Percentiles rank a stretch among this genome's conserved stretches.
phyloP scores from a whole-genome alignment of 2,329 filamentous ascomycete genomes.

The Colletotrichum limetticola region DNA sequence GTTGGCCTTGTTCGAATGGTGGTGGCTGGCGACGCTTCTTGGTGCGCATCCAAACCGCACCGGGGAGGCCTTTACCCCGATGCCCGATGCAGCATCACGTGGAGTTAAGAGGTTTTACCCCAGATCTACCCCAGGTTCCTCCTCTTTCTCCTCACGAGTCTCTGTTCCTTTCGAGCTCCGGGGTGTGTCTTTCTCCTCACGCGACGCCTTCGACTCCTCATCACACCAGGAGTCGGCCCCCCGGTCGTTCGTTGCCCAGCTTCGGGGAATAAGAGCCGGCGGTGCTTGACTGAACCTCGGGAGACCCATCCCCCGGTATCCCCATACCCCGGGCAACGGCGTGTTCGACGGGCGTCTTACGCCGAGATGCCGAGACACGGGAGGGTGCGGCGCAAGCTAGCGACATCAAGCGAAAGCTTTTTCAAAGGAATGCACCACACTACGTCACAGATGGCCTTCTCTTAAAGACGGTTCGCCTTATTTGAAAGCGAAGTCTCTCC shows the following conservation, averaged over 20 bases:
- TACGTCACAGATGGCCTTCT: background rate
- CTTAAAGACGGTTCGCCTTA: background rate
- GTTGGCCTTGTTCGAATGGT: background rate
- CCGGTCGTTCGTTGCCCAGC: background rate
- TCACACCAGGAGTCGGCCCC: background rate
- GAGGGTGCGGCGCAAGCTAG: background rate
- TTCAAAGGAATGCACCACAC: background rate
- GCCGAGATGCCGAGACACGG: background rate
- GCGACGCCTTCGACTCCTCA: background rate
- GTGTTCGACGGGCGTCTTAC: background rate
- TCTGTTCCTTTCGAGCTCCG: no score
- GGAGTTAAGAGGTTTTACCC: background rate
- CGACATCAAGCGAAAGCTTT: background rate
- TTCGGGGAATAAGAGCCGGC: background rate
- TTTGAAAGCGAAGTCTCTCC: background rate
- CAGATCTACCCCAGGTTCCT: background rate
- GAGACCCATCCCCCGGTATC: background rate
- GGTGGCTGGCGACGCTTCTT: background rate
- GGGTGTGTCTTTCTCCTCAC: no score
- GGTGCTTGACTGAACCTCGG: background rate
- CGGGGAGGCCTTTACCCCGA: background rate
- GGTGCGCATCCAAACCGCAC: background rate
- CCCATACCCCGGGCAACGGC: slow-evolving; percentile 2
- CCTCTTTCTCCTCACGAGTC: background rate
- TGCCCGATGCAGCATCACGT: background rate